phyloP scores from a whole-genome alignment of 2,329 filamentous ascomycete species.

The Teratosphaeria epicoccoides region DNA sequence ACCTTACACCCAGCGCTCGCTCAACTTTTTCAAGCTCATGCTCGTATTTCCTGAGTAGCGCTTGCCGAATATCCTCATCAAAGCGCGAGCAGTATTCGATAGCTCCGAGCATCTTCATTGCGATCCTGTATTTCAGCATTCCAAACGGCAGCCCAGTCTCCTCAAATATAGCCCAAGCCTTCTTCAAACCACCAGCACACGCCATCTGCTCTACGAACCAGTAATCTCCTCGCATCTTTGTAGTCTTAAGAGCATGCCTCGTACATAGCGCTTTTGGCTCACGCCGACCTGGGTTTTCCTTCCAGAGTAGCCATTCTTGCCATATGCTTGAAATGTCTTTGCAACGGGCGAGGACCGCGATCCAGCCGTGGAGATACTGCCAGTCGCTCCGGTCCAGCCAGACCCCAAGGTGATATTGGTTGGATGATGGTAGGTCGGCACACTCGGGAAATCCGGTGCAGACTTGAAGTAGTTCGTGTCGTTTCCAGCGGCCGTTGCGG shows the following conservation, averaged over 20 bases:
- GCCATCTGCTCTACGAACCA: constrained; percentile 28
- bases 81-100: constrained; percentile 16
- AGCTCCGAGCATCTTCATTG: constrained; percentile 17
- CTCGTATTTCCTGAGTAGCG: constrained; percentile 21
- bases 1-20: constrained; percentile 21
- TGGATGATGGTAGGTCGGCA: constrained; percentile 13
- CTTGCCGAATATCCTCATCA: constrained; percentile 17
- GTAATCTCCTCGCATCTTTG: constrained; percentile 21
- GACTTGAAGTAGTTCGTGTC: constrained; percentile 25
- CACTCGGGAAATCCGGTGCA: constrained; percentile 25
- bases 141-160: constrained; percentile 16
- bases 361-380: constrained; percentile 26
- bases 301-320: constrained; percentile 27
- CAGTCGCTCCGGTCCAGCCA: constrained; percentile 24
- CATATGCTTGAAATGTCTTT: constrained; percentile 20
- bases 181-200: constrained; percentile 17
- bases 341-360: constrained; percentile 24
- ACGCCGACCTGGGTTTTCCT: constrained; percentile 11
- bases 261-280: constrained; percentile 11
- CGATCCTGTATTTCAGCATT: constrained; percentile 12
- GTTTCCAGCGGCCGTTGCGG: constrained; percentile 27
- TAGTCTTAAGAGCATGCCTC: constrained; percentile 9
- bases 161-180: constrained; percentile 22
- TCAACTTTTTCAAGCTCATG: constrained; percentile 23
- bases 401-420: constrained; percentile 24